A percentile compares a stretch with the other conserved stretches of the same genome.
Conservation (phyloP, 192 early-diverging fungal species). For the Backusella tarrabulga region DNA sequence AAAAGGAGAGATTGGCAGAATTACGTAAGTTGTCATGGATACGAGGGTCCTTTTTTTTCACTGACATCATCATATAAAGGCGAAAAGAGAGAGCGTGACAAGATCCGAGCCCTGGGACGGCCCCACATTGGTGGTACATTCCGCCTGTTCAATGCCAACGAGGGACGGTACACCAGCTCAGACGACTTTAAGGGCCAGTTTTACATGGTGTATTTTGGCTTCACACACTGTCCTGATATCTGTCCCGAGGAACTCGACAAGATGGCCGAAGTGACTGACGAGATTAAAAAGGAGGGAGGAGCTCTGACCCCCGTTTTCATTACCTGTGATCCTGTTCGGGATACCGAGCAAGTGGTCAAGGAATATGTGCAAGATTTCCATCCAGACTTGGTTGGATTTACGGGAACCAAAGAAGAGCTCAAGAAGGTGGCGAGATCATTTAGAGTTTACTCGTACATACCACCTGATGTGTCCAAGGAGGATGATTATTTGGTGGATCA, state of each 20-base stretch:
- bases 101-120: conserved; percentile 61
- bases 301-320: conserved; percentile 89
- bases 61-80: conserved; percentile 9
- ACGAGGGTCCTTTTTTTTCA: neutral
- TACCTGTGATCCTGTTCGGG: conserved; percentile 94
- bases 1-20: conserved; percentile 54
- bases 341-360: conserved; percentile 77
- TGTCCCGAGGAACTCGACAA: conserved; percentile 99
- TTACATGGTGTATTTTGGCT: conserved; percentile 97
- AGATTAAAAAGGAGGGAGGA: conserved; percentile 38
- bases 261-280: conserved; percentile 87
- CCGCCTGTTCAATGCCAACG: conserved; percentile 71
- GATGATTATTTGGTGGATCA: conserved; percentile 98
- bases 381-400: conserved; percentile 89
- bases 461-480: conserved; percentile 73
- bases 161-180: conserved; percentile 71
- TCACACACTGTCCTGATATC: conserved; percentile 98
- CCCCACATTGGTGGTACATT: conserved; percentile 92
- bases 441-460: conserved; percentile 93
- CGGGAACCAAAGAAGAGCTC: conserved; percentile 84
- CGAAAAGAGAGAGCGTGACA: conserved; percentile 36
- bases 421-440: conserved; percentile 83
- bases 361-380: conserved; percentile 90
- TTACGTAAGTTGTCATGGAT: conserved; percentile 35
- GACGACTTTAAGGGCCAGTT: conserved; percentile 81